Conservation (phyloP, 441 rosid genomes). For the Flueggea neowawraea region DNA sequence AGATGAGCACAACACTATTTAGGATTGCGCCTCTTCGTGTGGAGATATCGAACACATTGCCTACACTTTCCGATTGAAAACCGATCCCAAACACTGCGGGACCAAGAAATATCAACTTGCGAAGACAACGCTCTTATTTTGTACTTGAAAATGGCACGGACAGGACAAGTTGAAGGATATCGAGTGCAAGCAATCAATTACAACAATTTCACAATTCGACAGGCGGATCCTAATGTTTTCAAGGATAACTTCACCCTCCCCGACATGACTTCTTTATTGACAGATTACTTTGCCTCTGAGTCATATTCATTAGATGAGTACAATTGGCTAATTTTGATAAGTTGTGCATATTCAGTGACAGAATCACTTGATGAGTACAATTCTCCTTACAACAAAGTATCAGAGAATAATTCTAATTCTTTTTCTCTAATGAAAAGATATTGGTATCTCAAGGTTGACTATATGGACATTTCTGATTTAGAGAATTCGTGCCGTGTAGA, state of each 20-base stretch:
- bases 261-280: no score
- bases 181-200: conserved; percentile 6
- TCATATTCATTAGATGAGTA: neutral
- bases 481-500: neutral
- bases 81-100: no score
- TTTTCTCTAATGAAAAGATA: no score
- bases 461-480: neutral
- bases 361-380: neutral
- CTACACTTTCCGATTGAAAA: neutral
- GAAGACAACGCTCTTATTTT: neutral
- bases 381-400: neutral
- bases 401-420: no score
- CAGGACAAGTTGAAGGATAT: neutral
- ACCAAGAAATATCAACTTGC: neutral
- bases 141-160: neutral
- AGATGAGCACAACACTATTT: no score
- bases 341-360: neutral
- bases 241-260: conserved; percentile 6
- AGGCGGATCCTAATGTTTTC: neutral
- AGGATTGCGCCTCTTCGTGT: conserved; percentile 1
- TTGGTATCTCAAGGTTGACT: neutral
- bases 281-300: no score
- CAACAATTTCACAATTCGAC: neutral
- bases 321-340: neutral
- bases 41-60: neutral